Conservation (phyloP, 1,139 yeast genomes). For the Debaryomyces fabryi region DNA sequence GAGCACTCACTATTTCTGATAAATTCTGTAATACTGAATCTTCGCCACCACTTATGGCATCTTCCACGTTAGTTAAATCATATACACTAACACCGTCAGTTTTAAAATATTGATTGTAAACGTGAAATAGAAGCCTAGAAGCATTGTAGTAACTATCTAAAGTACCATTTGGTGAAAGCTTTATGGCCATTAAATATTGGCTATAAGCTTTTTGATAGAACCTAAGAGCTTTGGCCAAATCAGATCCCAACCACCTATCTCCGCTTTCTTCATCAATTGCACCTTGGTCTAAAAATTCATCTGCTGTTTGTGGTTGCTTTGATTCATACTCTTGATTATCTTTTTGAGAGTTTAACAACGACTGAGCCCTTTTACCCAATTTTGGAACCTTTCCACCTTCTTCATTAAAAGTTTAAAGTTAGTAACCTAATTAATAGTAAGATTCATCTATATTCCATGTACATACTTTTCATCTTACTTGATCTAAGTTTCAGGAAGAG, state of each 20-base stretch:
- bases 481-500: background rate
- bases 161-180: conserved; percentile 15
- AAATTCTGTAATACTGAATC: conserved; percentile 44
- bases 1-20: conserved; percentile 35
- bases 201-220: conserved; percentile 54
- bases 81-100: conserved; percentile 46
- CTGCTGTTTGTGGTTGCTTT: conserved; percentile 36
- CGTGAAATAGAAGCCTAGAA: conserved; percentile 51
- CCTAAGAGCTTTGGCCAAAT: conserved; percentile 52
- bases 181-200: conserved; percentile 35
- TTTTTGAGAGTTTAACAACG: conserved; percentile 8
- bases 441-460: background rate
- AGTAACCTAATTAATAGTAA: conserved; percentile 5
- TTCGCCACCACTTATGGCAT: conserved; percentile 35
- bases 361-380: conserved; percentile 22
- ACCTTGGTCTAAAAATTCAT: conserved; percentile 51
- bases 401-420: conserved; percentile 7
- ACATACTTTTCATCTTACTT: conserved; percentile 6
- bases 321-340: conserved; percentile 1
- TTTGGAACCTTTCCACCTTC: conserved; percentile 22
- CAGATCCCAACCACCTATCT: conserved; percentile 60
- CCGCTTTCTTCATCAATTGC: conserved; percentile 57
- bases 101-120: conserved; percentile 45
- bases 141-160: conserved; percentile 51
- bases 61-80: conserved; percentile 43